Percentiles rank a stretch among this genome's conserved stretches.
Evolutionary conservation across 1,284 basidiomycete genomes (phyloP).

Genomic region (Rhodotorula mucilaginosa): DNA sequence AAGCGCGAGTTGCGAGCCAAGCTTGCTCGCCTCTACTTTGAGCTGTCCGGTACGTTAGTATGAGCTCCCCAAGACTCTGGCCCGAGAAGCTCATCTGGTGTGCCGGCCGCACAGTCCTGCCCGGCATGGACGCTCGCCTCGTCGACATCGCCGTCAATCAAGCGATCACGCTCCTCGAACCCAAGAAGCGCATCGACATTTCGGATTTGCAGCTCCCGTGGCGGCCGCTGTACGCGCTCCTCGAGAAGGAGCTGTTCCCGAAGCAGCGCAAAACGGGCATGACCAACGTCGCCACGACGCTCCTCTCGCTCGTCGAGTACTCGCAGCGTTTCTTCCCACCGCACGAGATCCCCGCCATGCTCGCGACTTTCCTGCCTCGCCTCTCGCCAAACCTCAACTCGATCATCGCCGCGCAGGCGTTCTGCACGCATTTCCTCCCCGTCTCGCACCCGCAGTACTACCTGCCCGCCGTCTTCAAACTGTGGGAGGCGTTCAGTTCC

Average conservation of each 20-base stretch:
- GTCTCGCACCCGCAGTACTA: slow-evolving; percentile 65
- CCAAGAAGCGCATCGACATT: slow-evolving; percentile 70
- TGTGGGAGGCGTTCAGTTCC: slow-evolving; percentile 78
- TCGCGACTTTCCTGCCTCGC: slow-evolving; percentile 68
- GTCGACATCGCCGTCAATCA: slow-evolving; percentile 70
- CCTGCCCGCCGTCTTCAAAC: slow-evolving; percentile 68
- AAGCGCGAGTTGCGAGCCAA: slow-evolving; percentile 72
- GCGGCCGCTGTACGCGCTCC: slow-evolving; percentile 76
- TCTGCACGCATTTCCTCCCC: slow-evolving; percentile 76
- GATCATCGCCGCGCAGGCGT: slow-evolving; percentile 73
- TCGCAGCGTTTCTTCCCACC: slow-evolving; percentile 87
- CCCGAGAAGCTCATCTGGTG: too few relatives aligned
- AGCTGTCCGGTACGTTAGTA: slow-evolving; percentile 56
- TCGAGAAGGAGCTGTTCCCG: slow-evolving; percentile 78
- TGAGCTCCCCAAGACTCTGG: background rate
- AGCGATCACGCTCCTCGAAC: slow-evolving; percentile 67
- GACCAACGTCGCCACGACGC: slow-evolving; percentile 74
- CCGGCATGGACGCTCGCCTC: slow-evolving; percentile 69
- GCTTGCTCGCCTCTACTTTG: slow-evolving; percentile 79
- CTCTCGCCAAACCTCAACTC: slow-evolving; percentile 55
- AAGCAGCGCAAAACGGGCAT: slow-evolving; percentile 78
- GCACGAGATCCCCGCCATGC: slow-evolving; percentile 83
- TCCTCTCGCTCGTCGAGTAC: slow-evolving; percentile 79
- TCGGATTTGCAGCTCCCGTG: slow-evolving; percentile 83
- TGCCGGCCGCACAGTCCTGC: slow-evolving; percentile 54